Evolutionary conservation across 2,329 filamentous ascomycete genomes (phyloP).

Genomic region (Tolypocladium pustulatum): DNA sequence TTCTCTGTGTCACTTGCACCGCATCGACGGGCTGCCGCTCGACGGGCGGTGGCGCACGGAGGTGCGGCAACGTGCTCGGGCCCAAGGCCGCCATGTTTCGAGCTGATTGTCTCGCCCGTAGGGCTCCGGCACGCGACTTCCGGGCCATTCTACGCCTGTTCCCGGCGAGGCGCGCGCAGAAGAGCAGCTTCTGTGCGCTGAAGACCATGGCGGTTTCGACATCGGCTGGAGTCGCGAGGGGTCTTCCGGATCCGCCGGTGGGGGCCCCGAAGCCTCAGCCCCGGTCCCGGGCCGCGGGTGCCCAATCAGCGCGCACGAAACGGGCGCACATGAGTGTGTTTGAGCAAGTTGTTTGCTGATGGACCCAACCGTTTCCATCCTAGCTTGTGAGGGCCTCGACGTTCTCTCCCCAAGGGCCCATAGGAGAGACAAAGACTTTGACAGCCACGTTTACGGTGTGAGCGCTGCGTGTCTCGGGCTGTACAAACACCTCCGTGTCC

Average conservation of each 20-base stretch:
- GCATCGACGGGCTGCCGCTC: neutral
- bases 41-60: neutral
- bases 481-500: neutral
- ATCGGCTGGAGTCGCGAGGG: neutral
- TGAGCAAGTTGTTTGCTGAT: constrained; percentile 22
- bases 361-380: neutral
- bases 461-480: neutral
- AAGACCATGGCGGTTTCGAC: neutral
- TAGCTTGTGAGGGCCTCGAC: neutral
- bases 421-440: neutral
- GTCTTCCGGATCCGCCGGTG: neutral
- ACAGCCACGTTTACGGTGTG: neutral
- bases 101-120: neutral
- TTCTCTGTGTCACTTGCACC: neutral
- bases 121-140: neutral
- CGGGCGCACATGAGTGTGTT: constrained; percentile 19
- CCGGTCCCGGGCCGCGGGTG: neutral
- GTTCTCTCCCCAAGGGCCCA: too few relatives aligned
- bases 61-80: neutral
- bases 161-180: neutral
- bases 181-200: neutral
- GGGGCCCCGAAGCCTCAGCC: neutral
- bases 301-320: constrained; percentile 6
- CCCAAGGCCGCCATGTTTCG: neutral
- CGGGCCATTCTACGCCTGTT: neutral